Conservation (phyloP, 345 rosid species). For the Trapa incisa region DNA sequence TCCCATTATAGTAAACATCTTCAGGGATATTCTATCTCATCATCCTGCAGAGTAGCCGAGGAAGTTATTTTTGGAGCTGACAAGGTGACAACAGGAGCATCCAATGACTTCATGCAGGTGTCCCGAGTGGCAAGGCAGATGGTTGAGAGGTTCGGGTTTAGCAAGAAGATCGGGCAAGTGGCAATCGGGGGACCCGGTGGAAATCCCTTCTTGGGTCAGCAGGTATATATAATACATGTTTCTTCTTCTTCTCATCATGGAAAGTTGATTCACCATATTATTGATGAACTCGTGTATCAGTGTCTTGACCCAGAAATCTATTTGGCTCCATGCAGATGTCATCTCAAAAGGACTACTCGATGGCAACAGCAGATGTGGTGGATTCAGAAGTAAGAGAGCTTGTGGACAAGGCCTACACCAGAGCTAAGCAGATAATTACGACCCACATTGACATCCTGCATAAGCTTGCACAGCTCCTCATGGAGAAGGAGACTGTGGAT, state of each 20-base stretch:
- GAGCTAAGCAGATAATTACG: constrained; percentile 59
- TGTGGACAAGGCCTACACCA: constrained; percentile 60
- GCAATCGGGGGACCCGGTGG: constrained; percentile 95
- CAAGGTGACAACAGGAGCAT: constrained; percentile 97
- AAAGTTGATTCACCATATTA: not conserved
- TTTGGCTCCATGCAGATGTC: constrained; percentile 46
- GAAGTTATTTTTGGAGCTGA: constrained; percentile 85
- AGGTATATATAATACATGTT: constrained; percentile 13
- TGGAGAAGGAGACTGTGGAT: constrained; percentile 90
- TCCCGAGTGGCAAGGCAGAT: constrained; percentile 98
- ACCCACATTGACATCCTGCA: constrained; percentile 71
- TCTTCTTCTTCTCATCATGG: too few relatives aligned
- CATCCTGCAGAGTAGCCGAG: constrained; percentile 63
- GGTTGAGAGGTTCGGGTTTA: constrained; percentile 96
- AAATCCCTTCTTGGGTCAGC: constrained; percentile 91
- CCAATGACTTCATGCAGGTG: constrained; percentile 97
- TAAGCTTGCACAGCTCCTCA: constrained; percentile 77
- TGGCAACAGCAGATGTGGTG: constrained; percentile 93
- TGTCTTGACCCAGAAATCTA: not conserved
- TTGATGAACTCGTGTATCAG: not conserved
- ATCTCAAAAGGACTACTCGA: constrained; percentile 89
- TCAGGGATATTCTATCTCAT: too few relatives aligned
- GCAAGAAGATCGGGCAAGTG: constrained; percentile 94
- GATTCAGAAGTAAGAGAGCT: constrained; percentile 87
- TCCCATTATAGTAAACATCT: too few relatives aligned